A percentile compares a stretch with the other conserved stretches of the same genome.
These are phyloP conservation scores for Penicillium sp. DNA, from an alignment of 2,329 filamentous ascomycete genomes.

Conservation along the genomic window DNA sequence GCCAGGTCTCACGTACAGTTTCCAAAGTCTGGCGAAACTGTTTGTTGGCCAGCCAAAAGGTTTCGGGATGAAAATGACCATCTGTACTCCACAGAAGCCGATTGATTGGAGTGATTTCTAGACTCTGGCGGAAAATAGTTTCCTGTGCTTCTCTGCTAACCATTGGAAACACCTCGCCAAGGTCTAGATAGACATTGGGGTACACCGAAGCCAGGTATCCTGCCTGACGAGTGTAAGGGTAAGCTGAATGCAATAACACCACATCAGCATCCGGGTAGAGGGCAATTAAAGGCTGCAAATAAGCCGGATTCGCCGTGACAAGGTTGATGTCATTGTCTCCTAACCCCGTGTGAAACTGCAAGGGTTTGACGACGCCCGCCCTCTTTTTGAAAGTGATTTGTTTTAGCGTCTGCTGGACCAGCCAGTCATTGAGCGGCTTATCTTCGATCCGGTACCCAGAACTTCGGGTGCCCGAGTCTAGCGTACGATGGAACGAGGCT, in stretches of 20 bases:
- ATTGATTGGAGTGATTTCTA: slow-evolving; percentile 68
- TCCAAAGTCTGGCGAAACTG: slow-evolving; percentile 68
- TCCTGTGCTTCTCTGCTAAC: slow-evolving; percentile 71
- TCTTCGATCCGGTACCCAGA: slow-evolving; percentile 48
- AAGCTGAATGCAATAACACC: slow-evolving; percentile 72
- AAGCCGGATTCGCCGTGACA: slow-evolving; percentile 64
- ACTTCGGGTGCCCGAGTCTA: slow-evolving; percentile 23
- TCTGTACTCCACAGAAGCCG: slow-evolving; percentile 79
- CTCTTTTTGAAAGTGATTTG: slow-evolving; percentile 46
- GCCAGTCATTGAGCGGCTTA: slow-evolving; percentile 60
- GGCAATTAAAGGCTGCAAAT: slow-evolving; percentile 67
- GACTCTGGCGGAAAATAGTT: slow-evolving; percentile 60
- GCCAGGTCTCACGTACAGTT: slow-evolving; percentile 45
- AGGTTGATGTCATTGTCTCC: slow-evolving; percentile 74
- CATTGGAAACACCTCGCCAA: slow-evolving; percentile 76
- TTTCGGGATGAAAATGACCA: slow-evolving; percentile 73
- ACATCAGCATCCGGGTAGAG: slow-evolving; percentile 64
- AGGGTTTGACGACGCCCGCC: slow-evolving; percentile 55
- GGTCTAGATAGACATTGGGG: slow-evolving; percentile 72
- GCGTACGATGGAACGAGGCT: slow-evolving; percentile 25
- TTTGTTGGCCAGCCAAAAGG: slow-evolving; percentile 64
- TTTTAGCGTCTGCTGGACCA: slow-evolving; percentile 59
- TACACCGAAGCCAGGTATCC: slow-evolving; percentile 74
- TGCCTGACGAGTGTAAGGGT: slow-evolving; percentile 72
- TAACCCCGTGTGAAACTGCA: slow-evolving; percentile 79